phyloP scores from a whole-genome alignment of 78 protist species.

The Chrysochromulina parva region DNA sequence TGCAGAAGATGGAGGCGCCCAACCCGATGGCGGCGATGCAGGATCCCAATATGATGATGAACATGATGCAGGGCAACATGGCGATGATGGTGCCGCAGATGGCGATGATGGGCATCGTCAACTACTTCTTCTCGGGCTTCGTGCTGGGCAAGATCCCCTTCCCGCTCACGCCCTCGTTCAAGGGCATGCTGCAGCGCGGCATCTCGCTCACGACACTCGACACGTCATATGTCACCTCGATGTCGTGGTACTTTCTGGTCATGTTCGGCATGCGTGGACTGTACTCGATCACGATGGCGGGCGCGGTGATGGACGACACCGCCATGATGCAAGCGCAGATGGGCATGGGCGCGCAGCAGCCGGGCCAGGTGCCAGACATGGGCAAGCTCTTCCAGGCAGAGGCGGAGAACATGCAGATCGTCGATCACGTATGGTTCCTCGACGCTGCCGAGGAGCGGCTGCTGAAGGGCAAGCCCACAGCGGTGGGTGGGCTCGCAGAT shows the following conservation, averaged over 20 bases:
- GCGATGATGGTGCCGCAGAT: constrained; percentile 77
- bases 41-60: constrained; percentile 71
- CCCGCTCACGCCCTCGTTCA: constrained; percentile 78
- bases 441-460: constrained; percentile 51
- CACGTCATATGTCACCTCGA: constrained; percentile 76
- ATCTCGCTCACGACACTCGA: constrained; percentile 75
- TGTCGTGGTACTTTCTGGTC: constrained; percentile 68
- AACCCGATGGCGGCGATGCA: constrained; percentile 45
- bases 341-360: constrained; percentile 43
- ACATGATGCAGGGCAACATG: constrained; percentile 77
- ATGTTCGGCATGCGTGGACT: constrained; percentile 86
- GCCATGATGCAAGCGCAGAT: constrained; percentile 10
- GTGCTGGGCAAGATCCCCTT: constrained; percentile 76
- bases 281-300: constrained; percentile 55
- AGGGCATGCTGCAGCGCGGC: constrained; percentile 81
- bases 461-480: not conserved
- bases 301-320: not conserved
- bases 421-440: constrained; percentile 52
- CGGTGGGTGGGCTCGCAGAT: not conserved
- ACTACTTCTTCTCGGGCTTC: constrained; percentile 82
- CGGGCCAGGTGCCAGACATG: constrained; percentile 45
- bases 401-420: constrained; percentile 66
- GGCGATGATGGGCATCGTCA: constrained; percentile 70
- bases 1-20: constrained; percentile 37
- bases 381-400: constrained; percentile 50